phyloP scores from a whole-genome alignment of 257 asterid species.

The Dorcoceras hygrometricum region DNA sequence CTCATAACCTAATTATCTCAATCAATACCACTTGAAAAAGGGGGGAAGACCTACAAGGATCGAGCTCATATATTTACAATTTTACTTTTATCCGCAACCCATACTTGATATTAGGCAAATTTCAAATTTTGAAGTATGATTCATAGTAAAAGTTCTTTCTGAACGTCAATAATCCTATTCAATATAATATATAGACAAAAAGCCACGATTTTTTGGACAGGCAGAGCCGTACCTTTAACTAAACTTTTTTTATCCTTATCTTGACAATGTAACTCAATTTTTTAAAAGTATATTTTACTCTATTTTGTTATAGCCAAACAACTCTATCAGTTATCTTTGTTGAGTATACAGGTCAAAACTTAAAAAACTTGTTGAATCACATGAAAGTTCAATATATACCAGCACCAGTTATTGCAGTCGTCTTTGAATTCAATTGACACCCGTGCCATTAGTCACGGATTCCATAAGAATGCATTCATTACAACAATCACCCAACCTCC shows the following conservation, averaged over 20 bases:
- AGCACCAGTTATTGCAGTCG: conserved; percentile 51
- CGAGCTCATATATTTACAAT: neutral
- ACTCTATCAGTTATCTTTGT: conserved; percentile 22
- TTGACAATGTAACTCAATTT: too few relatives aligned
- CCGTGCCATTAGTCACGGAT: conserved; percentile 83
- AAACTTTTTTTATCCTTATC: conserved; percentile 26
- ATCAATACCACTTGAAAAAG: neutral
- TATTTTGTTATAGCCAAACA: conserved; percentile 25
- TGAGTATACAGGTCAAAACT: conserved; percentile 30
- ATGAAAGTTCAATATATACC: conserved; percentile 56
- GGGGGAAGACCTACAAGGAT: neutral
- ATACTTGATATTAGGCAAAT: neutral
- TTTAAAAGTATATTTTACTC: too few relatives aligned
- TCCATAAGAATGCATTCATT: conserved; percentile 46
- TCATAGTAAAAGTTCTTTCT: conserved; percentile 8
- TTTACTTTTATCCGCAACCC: neutral
- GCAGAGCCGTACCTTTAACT: conserved; percentile 29
- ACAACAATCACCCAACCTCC: conserved; percentile 17
- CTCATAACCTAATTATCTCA: neutral
- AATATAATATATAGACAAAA: conserved; percentile 25
- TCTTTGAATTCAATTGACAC: conserved; percentile 45
- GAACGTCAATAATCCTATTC: conserved; percentile 13
- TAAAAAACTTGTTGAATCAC: conserved; percentile 48
- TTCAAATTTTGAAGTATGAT: neutral
- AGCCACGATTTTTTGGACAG: conserved; percentile 41